A percentile compares a stretch with the other conserved stretches of the same genome.
Evolutionary conservation across 2,329 filamentous ascomycete genomes (phyloP).

Genomic region (Fusarium sp.): DNA sequence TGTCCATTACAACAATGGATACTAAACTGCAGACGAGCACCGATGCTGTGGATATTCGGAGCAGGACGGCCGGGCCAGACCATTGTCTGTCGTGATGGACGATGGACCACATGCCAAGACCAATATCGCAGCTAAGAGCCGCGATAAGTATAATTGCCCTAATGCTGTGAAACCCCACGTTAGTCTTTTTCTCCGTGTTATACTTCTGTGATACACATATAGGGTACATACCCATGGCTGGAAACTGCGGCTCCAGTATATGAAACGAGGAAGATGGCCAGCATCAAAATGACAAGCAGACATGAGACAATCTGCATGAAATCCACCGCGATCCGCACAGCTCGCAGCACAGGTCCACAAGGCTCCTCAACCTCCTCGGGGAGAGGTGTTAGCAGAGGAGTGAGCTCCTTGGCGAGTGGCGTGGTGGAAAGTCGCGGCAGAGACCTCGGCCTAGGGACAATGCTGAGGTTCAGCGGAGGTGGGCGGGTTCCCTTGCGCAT

Average conservation of each 20-base stretch:
- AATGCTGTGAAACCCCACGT: constrained; percentile 25
- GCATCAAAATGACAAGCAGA: constrained; percentile 51
- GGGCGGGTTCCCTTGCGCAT: constrained; percentile 52
- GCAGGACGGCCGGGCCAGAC: constrained; percentile 51
- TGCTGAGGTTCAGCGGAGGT: constrained; percentile 53
- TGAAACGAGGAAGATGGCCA: constrained; percentile 52
- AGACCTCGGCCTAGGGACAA: constrained; percentile 43
- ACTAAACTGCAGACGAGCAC: constrained; percentile 55
- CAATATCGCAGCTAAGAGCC: constrained; percentile 52
- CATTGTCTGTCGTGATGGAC: constrained; percentile 50
- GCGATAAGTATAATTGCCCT: constrained; percentile 50
- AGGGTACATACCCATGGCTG: constrained; percentile 38
- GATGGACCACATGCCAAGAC: constrained; percentile 55
- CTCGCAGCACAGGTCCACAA: constrained; percentile 40
- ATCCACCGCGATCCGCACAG: constrained; percentile 50
- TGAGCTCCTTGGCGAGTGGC: constrained; percentile 41
- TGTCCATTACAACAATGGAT: constrained; percentile 52
- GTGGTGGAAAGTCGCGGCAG: constrained; percentile 45
- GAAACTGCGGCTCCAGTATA: constrained; percentile 41
- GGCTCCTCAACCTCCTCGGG: constrained; percentile 46
- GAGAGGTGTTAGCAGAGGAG: constrained; percentile 44
- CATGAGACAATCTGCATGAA: constrained; percentile 51
- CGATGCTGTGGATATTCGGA: constrained; percentile 51
- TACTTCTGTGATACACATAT: neutral
- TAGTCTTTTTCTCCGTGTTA: constrained; percentile 3